Conservation (phyloP, 1,284 basidiomycete genomes). For the Pseudozyma hubeiensis region DNA sequence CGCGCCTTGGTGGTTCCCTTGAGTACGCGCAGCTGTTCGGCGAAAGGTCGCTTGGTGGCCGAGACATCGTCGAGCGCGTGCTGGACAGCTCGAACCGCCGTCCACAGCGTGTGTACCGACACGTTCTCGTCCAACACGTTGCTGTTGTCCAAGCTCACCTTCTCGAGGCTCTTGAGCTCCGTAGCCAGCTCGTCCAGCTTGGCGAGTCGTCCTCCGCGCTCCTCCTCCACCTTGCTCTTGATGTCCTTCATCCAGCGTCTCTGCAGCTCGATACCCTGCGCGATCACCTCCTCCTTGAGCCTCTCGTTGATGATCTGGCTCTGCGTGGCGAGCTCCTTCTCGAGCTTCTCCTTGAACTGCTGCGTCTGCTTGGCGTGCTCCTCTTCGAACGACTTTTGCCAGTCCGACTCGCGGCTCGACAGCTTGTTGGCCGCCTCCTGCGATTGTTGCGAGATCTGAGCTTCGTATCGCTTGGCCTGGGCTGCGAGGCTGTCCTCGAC, state of each 20-base stretch:
- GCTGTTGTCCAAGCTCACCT: conserved; percentile 89
- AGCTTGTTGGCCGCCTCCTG: conserved; percentile 85
- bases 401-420: conserved; percentile 85
- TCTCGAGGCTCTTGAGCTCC: conserved; percentile 89
- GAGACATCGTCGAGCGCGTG: conserved; percentile 73
- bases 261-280: conserved; percentile 96
- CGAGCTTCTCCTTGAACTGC: conserved; percentile 86
- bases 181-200: conserved; percentile 93
- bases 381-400: conserved; percentile 83
- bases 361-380: conserved; percentile 81
- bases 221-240: conserved; percentile 94
- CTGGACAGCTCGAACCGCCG: conserved; percentile 68
- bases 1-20: conserved; percentile 73
- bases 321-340: conserved; percentile 86
- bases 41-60: conserved; percentile 80
- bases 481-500: conserved; percentile 78
- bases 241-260: conserved; percentile 95
- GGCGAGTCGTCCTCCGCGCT: conserved; percentile 92
- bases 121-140: conserved; percentile 88
- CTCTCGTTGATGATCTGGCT: conserved; percentile 87
- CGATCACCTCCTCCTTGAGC: conserved; percentile 91
- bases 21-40: conserved; percentile 86
- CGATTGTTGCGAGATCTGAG: conserved; percentile 84
- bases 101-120: conserved; percentile 78
- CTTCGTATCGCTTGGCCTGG: conserved; percentile 80